Evolutionary conservation across 176 grass and related monocot species (phyloP).

Genomic region (Typha latifolia): DNA sequence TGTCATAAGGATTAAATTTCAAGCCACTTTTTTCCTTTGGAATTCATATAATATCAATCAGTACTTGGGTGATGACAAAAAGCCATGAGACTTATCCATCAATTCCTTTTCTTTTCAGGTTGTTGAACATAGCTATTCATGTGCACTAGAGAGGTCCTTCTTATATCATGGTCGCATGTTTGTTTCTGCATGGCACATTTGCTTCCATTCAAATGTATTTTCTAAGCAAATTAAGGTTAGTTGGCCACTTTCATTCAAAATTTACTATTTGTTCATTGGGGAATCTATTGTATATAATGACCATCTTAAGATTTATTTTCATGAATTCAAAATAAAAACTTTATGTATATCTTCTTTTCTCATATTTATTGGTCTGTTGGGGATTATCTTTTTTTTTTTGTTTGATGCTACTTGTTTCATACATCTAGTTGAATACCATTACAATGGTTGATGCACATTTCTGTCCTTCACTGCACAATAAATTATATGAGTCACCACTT

Average conservation of each 20-base stretch:
- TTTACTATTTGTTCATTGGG: background rate
- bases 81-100: background rate
- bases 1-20: background rate
- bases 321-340: no score
- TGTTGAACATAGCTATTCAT: slow-evolving; percentile 87
- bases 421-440: no score
- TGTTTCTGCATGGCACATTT: slow-evolving; percentile 98
- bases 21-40: no score
- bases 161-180: slow-evolving; percentile 95
- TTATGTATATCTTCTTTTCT: no score
- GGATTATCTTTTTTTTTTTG: background rate
- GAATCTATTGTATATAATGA: no score
- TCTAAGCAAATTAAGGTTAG: slow-evolving; percentile 97
- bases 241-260: background rate
- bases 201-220: slow-evolving; percentile 99
- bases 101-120: slow-evolving; percentile 32
- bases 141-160: slow-evolving; percentile 96
- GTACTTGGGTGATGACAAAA: background rate
- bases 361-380: no score
- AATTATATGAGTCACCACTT: background rate
- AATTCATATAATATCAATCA: background rate
- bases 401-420: background rate
- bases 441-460: no score
- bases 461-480: no score
- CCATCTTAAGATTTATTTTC: no score